Conservation (phyloP, 805 yeast genomes). For the Candida pseudofarinosa region DNA sequence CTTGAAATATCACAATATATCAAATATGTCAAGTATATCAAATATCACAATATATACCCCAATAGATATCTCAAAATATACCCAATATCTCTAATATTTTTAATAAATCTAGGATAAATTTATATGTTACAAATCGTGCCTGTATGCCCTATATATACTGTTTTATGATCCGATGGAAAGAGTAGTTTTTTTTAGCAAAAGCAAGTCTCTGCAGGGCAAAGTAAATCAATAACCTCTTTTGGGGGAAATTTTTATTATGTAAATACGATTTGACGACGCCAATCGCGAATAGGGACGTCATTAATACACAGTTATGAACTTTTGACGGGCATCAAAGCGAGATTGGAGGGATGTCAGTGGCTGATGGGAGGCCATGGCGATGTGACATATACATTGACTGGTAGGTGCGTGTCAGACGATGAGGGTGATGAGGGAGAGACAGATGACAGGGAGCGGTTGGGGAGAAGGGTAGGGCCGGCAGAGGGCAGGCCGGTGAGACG, state of each 20-base stretch:
- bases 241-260: slow-evolving; percentile 4
- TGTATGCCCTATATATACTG: not conserved
- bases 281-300: not conserved
- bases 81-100: too few relatives aligned
- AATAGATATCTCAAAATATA: too few relatives aligned
- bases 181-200: not conserved
- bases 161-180: not conserved
- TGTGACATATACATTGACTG: not conserved
- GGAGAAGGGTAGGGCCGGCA: not conserved
- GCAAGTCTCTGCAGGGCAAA: not conserved
- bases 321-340: not conserved
- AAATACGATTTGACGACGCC: slow-evolving; percentile 1
- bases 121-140: not conserved
- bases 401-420: not conserved
- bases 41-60: too few relatives aligned
- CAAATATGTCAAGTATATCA: too few relatives aligned
- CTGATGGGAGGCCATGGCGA: not conserved
- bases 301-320: not conserved
- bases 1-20: too few relatives aligned
- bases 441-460: not conserved
- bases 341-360: not conserved
- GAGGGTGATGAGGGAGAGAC: not conserved
- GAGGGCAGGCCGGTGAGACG: not conserved
- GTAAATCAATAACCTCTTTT: slow-evolving; percentile 1
- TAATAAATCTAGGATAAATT: too few relatives aligned